These are phyloP conservation scores for Suillus lakei DNA, from an alignment of 768 basidiomycete species.

Conservation along the genomic window DNA sequence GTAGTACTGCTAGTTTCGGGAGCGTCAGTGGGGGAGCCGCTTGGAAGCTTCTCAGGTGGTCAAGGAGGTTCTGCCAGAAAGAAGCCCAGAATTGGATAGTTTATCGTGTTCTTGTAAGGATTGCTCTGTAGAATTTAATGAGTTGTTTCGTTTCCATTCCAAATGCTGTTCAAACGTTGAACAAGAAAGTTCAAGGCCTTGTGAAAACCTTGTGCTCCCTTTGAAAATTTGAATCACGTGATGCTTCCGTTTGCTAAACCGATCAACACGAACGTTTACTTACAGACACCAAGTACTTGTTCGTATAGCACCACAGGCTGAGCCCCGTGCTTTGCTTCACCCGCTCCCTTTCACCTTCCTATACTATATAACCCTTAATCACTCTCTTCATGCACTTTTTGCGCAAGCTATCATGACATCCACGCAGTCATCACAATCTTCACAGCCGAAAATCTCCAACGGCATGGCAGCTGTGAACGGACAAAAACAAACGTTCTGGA, in stretches of 20 bases:
- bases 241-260: neutral
- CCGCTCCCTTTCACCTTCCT: slow-evolving; percentile 11
- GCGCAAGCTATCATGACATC: slow-evolving; percentile 9
- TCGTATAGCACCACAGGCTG: slow-evolving; percentile 4
- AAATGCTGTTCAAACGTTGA: neutral
- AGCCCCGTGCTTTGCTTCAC: slow-evolving; percentile 9
- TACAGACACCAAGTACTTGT: neutral
- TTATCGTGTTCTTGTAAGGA: neutral
- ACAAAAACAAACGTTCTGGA: slow-evolving; percentile 34
- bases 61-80: slow-evolving; percentile 53
- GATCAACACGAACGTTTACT: slow-evolving; percentile 6
- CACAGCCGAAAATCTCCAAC: slow-evolving; percentile 14
- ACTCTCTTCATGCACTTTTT: slow-evolving; percentile 12
- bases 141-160: neutral
- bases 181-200: neutral
- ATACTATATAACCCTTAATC: slow-evolving; percentile 12
- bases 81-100: slow-evolving; percentile 59
- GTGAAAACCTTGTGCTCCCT: slow-evolving; percentile 4
- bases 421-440: slow-evolving; percentile 13
- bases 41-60: slow-evolving; percentile 32
- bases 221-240: neutral
- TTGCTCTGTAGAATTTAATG: neutral
- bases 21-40: slow-evolving; percentile 55
- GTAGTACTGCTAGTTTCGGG: slow-evolving; percentile 66
- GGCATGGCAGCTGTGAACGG: slow-evolving; percentile 28